phyloP scores from a whole-genome alignment of 2,329 filamentous ascomycete genomes.

The Lecanicillium sp. region DNA sequence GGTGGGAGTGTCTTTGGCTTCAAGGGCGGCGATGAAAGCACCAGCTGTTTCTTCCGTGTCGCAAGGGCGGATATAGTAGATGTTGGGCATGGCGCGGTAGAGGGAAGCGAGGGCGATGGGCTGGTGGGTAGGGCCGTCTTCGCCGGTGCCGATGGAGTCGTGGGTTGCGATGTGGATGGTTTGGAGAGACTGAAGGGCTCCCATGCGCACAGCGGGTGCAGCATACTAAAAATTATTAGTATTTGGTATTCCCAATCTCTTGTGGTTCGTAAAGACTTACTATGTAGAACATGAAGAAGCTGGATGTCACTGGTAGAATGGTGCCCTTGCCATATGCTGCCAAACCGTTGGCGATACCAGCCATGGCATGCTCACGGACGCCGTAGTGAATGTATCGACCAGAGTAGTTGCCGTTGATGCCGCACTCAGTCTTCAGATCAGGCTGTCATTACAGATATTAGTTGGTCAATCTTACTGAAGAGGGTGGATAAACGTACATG shows the following conservation, averaged over 20 bases:
- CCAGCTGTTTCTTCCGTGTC: conserved; percentile 51
- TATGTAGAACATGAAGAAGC: conserved; percentile 56
- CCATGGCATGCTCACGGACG: conserved; percentile 55
- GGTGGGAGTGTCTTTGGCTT: conserved; percentile 28
- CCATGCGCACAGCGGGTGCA: conserved; percentile 52
- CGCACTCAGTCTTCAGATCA: conserved; percentile 29
- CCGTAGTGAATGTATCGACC: conserved; percentile 53
- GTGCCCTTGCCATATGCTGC: conserved; percentile 48
- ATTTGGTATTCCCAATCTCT: too few species aligned
- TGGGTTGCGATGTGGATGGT: conserved; percentile 54
- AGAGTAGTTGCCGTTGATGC: conserved; percentile 44
- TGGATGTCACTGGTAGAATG: conserved; percentile 48
- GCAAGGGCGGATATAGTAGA: conserved; percentile 51
- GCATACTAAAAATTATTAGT: conserved; percentile 28
- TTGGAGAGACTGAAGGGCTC: conserved; percentile 45
- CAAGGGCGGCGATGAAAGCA: conserved; percentile 41
- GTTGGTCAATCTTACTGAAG: not conserved
- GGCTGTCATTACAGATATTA: conserved; percentile 18
- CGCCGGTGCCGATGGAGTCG: conserved; percentile 50
- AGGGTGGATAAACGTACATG: conserved; percentile 20
- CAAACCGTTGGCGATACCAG: conserved; percentile 46
- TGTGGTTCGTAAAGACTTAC: conserved; percentile 12
- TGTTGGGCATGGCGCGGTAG: conserved; percentile 55
- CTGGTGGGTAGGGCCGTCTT: conserved; percentile 56
- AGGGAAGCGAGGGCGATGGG: conserved; percentile 48